Conservation (phyloP, 2,329 filamentous ascomycete species). For the Daldinia sp. region DNA sequence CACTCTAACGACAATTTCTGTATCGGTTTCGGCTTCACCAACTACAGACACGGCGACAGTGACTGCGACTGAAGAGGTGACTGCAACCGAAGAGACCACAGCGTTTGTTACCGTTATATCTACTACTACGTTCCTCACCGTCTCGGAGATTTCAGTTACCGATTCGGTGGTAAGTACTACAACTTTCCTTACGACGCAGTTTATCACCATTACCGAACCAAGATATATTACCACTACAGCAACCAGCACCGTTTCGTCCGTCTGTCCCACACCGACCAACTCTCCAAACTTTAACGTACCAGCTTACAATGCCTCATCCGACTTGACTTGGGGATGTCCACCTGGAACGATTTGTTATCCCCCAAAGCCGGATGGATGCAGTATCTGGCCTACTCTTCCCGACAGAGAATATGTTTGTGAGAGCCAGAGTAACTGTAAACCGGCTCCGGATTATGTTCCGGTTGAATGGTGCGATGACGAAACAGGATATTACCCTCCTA, state of each 20-base stretch:
- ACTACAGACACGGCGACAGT: conserved; percentile 41
- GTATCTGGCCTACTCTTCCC: conserved; percentile 64
- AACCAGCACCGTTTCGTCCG: conserved; percentile 49
- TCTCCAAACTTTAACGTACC: conserved; percentile 37
- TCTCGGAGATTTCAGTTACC: conserved; percentile 48
- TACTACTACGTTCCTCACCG: conserved; percentile 48
- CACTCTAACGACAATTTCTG: conserved; percentile 26
- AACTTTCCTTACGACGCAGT: conserved; percentile 50
- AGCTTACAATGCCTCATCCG: conserved; percentile 53
- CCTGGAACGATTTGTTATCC: conserved; percentile 66
- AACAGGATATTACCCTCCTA: conserved; percentile 65
- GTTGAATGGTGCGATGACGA: conserved; percentile 59
- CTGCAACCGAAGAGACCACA: conserved; percentile 45
- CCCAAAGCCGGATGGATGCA: conserved; percentile 63
- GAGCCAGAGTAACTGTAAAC: conserved; percentile 57
- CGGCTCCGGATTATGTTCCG: conserved; percentile 54
- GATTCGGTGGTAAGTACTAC: conserved; percentile 48
- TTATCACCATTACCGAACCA: conserved; percentile 45
- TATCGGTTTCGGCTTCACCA: conserved; percentile 6
- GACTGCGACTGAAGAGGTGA: conserved; percentile 48
- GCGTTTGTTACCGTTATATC: conserved; percentile 47
- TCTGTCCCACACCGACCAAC: conserved; percentile 62
- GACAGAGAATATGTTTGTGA: conserved; percentile 61
- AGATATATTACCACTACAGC: conserved; percentile 34
- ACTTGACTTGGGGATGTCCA: conserved; percentile 65